Evolutionary conservation across 2,329 filamentous ascomycete genomes (phyloP), one percentile per base, ranked within the genome.

Genomic region (Cladosporium sp.): DNA sequence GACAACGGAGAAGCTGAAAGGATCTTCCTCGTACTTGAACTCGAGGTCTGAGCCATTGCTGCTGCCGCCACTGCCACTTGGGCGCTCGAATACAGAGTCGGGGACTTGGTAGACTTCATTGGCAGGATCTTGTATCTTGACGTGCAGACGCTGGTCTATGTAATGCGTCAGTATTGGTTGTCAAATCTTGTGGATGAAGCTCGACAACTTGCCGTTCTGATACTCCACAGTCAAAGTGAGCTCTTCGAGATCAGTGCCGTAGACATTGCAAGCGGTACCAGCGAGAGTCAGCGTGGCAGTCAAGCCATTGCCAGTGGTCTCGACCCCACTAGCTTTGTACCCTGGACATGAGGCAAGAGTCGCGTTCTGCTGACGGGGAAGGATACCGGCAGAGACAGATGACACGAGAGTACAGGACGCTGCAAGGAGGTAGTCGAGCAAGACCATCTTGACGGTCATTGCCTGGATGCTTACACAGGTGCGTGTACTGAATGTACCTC

Each of bases 81-180:
- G 89, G 0, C 90, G 86, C 2, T 88, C 84, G 26, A 93, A 80
- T 30, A 92, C 86, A 2, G 84, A 84, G 41, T 89, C 87, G 14
- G 91, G 90, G 1, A 94, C 86, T 75, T 93, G 90, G 72, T 91
- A 94, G 57, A 90, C 89, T 32, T 87, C 83, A 68, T 89, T 84
- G n/a, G 81, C 85, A 6, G 85, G 83, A 76, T 94, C 91, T 69
- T 89, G 87, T 65, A 93, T 91, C 72, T 90, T 85, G 73, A 93
- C 87, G 74, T 92, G 90, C 3, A 93, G 83, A n/a, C 90, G 88
- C 30, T 74, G 67, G 58, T 75, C 75, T 77, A 15, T 44, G 12
- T 3, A 10, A 28, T 34, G 30, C 14, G 8, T 62, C n/a, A 62
- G 59, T 49, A 8, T 34, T 12, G 26, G 2, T 38, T 8, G 14